Conservation (phyloP, 2,329 filamentous ascomycete species). For the Daldinia sp. region DNA sequence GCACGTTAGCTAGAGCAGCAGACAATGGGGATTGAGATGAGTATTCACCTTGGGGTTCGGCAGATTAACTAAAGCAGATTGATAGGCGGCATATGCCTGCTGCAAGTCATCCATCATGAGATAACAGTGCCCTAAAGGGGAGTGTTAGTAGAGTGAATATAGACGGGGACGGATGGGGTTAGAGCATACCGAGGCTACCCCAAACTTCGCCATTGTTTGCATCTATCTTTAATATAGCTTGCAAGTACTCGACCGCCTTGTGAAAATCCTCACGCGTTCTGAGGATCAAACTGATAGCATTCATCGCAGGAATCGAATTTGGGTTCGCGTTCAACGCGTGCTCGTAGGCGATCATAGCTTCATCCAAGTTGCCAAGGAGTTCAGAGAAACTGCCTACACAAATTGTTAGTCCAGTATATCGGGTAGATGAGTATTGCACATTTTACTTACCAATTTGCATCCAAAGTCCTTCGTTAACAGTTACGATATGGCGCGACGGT, state of each 20-base stretch:
- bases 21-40: not conserved
- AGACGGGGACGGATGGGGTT: conserved; percentile 2
- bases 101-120: conserved; percentile 99
- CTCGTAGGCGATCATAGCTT: conserved; percentile 91
- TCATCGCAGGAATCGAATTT: conserved; percentile 92
- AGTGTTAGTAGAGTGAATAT: conserved; percentile 42
- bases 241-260: conserved; percentile 92
- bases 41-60: conserved; percentile 85
- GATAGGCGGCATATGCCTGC: conserved; percentile 96
- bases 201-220: conserved; percentile 92
- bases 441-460: conserved; percentile 83
- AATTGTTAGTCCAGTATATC: conserved; percentile 43
- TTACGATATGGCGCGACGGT: conserved; percentile 79
- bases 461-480: conserved; percentile 90
- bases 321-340: conserved; percentile 88
- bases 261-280: conserved; percentile 93
- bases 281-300: conserved; percentile 90
- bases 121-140: conserved; percentile 85
- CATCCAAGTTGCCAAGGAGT: conserved; percentile 86
- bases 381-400: conserved; percentile 84
- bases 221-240: conserved; percentile 91
- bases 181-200: conserved; percentile 84
- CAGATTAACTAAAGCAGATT: conserved; percentile 92
- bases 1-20: conserved; percentile 37
- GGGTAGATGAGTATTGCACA: not conserved